phyloP scores from a whole-genome alignment of 306 rosid species.

The Phaseolus lunatus region DNA sequence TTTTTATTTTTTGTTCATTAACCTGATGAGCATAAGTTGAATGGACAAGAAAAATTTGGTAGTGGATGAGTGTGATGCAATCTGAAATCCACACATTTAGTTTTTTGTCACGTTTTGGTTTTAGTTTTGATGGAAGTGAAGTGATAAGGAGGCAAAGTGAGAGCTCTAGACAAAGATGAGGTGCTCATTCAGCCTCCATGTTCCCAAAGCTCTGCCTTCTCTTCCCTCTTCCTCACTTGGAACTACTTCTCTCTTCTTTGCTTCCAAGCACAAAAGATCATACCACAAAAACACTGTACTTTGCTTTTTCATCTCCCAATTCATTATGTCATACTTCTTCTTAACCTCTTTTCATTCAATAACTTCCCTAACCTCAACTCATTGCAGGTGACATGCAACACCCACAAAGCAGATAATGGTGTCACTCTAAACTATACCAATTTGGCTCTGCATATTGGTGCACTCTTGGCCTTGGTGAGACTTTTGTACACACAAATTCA shows the following conservation, averaged over 20 bases:
- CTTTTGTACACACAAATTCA: conserved; percentile 3
- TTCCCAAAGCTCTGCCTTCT: conserved; percentile 84
- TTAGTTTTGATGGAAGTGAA: conserved; percentile 36
- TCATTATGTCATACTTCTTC: background rate
- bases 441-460: conserved; percentile 73
- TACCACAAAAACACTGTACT: conserved; percentile 45
- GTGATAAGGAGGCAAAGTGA: conserved; percentile 56
- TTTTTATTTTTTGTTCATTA: no score
- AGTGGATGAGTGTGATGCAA: conserved; percentile 29
- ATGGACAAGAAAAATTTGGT: conserved; percentile 34
- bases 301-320: background rate
- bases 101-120: background rate
- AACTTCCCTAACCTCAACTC: conserved; percentile 17
- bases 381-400: conserved; percentile 54
- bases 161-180: conserved; percentile 62
- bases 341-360: background rate
- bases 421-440: conserved; percentile 52
- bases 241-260: conserved; percentile 46
- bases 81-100: background rate
- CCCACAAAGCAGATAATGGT: conserved; percentile 50
- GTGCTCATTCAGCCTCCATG: conserved; percentile 64
- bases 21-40: background rate
- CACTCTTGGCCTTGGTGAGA: conserved; percentile 75
- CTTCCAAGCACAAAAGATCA: conserved; percentile 47
- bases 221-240: conserved; percentile 45